Base-by-base conservation (phyloP, 805 yeast species). In the Lipomyces starkeyi region DNA sequence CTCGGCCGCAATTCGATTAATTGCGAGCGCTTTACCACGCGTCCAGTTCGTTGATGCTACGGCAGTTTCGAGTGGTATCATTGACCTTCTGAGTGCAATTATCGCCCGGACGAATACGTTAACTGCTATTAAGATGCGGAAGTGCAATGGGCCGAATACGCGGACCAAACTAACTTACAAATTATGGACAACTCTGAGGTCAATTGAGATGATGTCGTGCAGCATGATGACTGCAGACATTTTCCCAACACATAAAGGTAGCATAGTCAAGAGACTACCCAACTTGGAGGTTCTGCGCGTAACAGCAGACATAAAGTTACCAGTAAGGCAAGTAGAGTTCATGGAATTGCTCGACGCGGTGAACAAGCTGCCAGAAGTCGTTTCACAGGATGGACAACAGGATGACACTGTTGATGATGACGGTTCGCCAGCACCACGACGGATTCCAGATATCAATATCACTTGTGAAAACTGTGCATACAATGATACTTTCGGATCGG, bases 1-100 rank as follows among this genome's bases (percentile, higher is more conserved):
- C 17, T 43, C 34, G 14, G 52, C 60, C 8, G 68, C 70, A 29
- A 57, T 67, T n/a, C 47, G 54, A 27, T 20, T 67, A 6, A 20
- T 67, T 8, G 65, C 70, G 13, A 32, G 35, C 14, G 63, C 62
- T 7, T 53, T 67, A 9, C 70, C 70, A n/a, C 52, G 60, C 27
- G 63, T 67, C 27, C 60, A 53, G 43, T 9, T 56, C 4, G 63
- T 67, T 6, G 58, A 54, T 14, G 65, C 61, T 8, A 47, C 25
- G 11, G 65, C 63, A 2, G 61, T 67, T 22, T n/a, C 49, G 25
- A 56, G 63, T 27, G 70, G 69, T 20, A 53, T 66, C 27, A 35
- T 66, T n/a, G 70, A 66, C 22, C 57, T 67, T 35, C 20, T 67
- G 35, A 22, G 53, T 52, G 63, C 65, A 17, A 61, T 67, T 34